Conservation (phyloP, 352 stramenopile genomes). For the Globisporangium mamillatum region DNA sequence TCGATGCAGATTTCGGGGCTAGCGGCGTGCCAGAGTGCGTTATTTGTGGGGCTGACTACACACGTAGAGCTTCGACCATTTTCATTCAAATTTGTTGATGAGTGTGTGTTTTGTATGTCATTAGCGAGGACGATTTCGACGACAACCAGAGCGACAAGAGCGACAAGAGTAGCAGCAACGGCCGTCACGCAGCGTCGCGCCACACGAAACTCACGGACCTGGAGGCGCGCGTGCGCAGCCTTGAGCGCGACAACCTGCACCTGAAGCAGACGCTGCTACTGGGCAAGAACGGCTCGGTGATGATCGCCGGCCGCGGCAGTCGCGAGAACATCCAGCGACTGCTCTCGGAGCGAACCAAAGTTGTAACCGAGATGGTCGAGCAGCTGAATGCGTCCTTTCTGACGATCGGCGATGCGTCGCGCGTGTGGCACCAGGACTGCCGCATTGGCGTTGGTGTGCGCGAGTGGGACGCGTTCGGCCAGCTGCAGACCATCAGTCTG, state of each 20-base stretch:
- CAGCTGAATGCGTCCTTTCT: slow-evolving; percentile 68
- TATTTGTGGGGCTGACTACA: neutral
- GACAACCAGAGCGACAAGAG: slow-evolving; percentile 27
- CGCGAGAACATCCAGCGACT: slow-evolving; percentile 47
- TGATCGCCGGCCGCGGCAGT: slow-evolving; percentile 31
- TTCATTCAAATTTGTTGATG: neutral
- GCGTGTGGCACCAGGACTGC: slow-evolving; percentile 76
- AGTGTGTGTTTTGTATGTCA: neutral
- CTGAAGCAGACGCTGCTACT: slow-evolving; percentile 74
- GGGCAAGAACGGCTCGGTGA: slow-evolving; percentile 50
- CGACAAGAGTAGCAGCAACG: slow-evolving; percentile 11
- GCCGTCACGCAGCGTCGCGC: slow-evolving; percentile 20
- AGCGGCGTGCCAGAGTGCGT: slow-evolving; percentile 4
- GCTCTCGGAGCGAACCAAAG: slow-evolving; percentile 63
- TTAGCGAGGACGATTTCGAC: slow-evolving; percentile 16
- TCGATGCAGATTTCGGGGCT: slow-evolving; percentile 11
- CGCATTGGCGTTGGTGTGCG: slow-evolving; percentile 70
- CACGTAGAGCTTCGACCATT: neutral
- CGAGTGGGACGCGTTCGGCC: slow-evolving; percentile 77
- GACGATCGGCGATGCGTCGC: slow-evolving; percentile 59
- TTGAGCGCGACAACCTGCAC: slow-evolving; percentile 76
- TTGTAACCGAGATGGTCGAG: slow-evolving; percentile 82
- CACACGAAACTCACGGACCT: slow-evolving; percentile 76
- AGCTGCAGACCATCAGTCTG: slow-evolving; percentile 67
- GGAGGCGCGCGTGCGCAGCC: slow-evolving; percentile 58